These are phyloP conservation scores for Nicotiana knightiana DNA, from an alignment of 257 asterid genomes.

Conservation along the genomic window DNA sequence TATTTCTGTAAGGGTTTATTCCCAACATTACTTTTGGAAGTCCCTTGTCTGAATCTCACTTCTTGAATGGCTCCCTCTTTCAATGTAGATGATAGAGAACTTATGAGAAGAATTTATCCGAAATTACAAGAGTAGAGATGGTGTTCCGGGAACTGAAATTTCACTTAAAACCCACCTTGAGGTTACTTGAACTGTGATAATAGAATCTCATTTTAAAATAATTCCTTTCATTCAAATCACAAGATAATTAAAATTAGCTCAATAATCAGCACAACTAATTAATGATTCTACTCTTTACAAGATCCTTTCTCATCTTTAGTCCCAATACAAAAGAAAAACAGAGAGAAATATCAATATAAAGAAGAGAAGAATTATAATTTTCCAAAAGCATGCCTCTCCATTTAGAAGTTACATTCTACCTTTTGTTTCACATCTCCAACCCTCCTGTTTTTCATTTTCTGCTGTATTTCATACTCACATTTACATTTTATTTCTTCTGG, in stretches of 20 bases:
- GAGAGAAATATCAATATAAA: conserved; percentile 1
- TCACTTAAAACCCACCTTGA: too few species aligned
- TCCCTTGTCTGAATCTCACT: not conserved
- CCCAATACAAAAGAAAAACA: conserved; percentile 2
- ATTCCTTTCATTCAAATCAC: conserved; percentile 20
- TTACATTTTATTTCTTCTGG: not conserved
- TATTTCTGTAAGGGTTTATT: too few species aligned
- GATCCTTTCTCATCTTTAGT: conserved; percentile 18
- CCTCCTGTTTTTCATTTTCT: not conserved
- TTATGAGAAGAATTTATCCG: not conserved
- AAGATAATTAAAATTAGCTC: conserved; percentile 22
- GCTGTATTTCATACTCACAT: not conserved
- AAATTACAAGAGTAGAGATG: not conserved
- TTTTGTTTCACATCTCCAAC: conserved; percentile 10
- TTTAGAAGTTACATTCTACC: conserved; percentile 10
- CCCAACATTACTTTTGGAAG: too few species aligned
- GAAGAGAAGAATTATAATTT: not conserved
- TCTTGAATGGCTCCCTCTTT: not conserved
- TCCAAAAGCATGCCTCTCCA: not conserved
- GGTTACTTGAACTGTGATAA: too few species aligned
- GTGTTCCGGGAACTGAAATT: not conserved
- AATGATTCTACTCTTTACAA: conserved; percentile 27
- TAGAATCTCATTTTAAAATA: not conserved
- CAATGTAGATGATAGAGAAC: too few species aligned
- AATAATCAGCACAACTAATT: conserved; percentile 8